These are phyloP conservation scores for Meira miltonrushii DNA, from an alignment of 1,284 basidiomycete genomes.

Conservation along the genomic window DNA sequence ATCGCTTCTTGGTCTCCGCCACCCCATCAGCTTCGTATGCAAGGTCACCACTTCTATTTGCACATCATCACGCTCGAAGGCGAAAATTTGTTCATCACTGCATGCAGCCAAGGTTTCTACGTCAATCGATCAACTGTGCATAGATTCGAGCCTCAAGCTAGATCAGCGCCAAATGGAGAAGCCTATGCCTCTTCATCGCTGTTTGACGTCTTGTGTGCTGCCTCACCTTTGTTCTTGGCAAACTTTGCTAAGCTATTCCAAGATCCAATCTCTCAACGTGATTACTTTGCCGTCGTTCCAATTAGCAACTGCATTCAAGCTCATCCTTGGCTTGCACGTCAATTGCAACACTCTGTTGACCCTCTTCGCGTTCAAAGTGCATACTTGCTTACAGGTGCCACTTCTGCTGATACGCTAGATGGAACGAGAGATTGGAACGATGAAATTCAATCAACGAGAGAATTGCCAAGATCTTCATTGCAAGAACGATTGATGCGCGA, in stretches of 20 bases:
- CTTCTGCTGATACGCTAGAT: slow-evolving; percentile 57
- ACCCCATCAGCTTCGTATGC: slow-evolving; percentile 56
- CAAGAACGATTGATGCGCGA: slow-evolving; percentile 59
- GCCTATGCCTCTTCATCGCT: slow-evolving; percentile 55
- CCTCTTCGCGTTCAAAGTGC: slow-evolving; percentile 59
- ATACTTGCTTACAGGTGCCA: slow-evolving; percentile 59
- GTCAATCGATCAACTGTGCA: slow-evolving; percentile 55
- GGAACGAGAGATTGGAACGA: slow-evolving; percentile 62
- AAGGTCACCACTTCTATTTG: slow-evolving; percentile 60
- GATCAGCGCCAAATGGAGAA: slow-evolving; percentile 22
- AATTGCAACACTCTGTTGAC: slow-evolving; percentile 54
- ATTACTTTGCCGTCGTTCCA: slow-evolving; percentile 54
- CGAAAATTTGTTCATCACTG: slow-evolving; percentile 58
- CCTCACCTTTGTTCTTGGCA: slow-evolving; percentile 51
- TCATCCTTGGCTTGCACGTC: slow-evolving; percentile 57
- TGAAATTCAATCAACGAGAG: slow-evolving; percentile 59
- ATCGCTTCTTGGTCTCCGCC: slow-evolving; percentile 62
- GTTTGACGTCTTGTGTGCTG: slow-evolving; percentile 58
- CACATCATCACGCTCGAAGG: slow-evolving; percentile 59
- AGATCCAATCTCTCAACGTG: slow-evolving; percentile 46
- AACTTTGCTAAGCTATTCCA: slow-evolving; percentile 51
- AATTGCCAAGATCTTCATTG: slow-evolving; percentile 57
- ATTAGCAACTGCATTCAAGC: slow-evolving; percentile 59
- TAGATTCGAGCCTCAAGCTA: slow-evolving; percentile 44
- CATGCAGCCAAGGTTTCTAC: slow-evolving; percentile 59